phyloP scores from a whole-genome alignment of 192 early-diverging fungal species.

The Coemansia sp. region DNA sequence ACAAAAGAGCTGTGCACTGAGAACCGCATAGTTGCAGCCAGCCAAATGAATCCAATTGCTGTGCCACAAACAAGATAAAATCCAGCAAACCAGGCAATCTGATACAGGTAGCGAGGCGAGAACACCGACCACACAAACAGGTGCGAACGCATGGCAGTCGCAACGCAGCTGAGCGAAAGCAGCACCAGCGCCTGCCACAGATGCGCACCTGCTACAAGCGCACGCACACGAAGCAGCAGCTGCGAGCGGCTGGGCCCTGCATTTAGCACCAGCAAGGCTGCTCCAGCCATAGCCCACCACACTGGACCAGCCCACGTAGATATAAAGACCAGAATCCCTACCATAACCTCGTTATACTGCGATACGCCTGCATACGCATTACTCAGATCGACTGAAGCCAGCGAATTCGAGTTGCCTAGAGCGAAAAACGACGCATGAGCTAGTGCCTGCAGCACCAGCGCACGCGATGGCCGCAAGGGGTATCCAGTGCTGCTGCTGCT shows the following conservation, averaged over 20 bases:
- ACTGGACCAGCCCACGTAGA: constrained; percentile 72
- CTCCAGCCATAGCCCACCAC: constrained; percentile 59
- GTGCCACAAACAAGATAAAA: constrained; percentile 34
- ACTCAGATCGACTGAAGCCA: constrained; percentile 74
- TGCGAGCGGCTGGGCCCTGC: background rate
- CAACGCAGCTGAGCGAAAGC: constrained; percentile 59
- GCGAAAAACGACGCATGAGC: constrained; percentile 61
- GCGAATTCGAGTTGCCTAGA: constrained; percentile 73
- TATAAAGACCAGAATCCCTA: constrained; percentile 67
- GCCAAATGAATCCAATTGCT: constrained; percentile 23
- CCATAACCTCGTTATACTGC: constrained; percentile 58
- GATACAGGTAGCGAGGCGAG: constrained; percentile 77
- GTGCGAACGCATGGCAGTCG: constrained; percentile 63
- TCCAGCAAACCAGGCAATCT: constrained; percentile 62
- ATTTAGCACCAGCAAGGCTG: constrained; percentile 15
- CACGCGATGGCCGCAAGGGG: constrained; percentile 28
- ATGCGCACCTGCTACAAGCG: constrained; percentile 18
- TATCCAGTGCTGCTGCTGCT: too few relatives aligned
- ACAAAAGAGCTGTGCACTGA: too few relatives aligned
- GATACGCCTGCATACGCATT: constrained; percentile 73
- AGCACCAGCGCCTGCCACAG: constrained; percentile 55
- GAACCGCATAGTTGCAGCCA: background rate
- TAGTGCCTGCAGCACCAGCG: constrained; percentile 50
- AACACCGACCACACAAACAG: constrained; percentile 84
- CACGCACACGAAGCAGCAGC: constrained; percentile 2